Evolutionary conservation across 108 stramenopile genomes (phyloP).

Genomic region (Pseudonitzschia delicatissima): DNA sequence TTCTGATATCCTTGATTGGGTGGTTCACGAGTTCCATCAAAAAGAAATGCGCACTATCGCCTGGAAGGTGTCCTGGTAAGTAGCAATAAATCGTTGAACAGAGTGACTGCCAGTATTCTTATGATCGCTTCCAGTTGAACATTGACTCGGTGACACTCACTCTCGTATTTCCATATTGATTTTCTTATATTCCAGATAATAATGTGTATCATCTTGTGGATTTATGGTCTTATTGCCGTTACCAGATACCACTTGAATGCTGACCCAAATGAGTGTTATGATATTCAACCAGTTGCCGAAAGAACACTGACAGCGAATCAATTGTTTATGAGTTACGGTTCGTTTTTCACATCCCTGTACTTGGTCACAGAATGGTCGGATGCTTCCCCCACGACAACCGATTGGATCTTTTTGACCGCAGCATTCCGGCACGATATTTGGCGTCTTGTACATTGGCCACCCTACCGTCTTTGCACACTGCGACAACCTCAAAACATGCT

Average conservation of each 20-base stretch:
- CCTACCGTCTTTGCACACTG: background rate
- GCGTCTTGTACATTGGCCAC: background rate
- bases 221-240: background rate
- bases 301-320: constrained; percentile 4
- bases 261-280: background rate
- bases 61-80: constrained; percentile 1
- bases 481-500: background rate
- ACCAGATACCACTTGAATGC: background rate
- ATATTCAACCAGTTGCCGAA: background rate
- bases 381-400: background rate
- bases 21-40: background rate
- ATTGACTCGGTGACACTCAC: background rate
- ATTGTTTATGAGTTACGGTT: constrained; percentile 6
- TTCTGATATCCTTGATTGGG: background rate
- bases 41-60: background rate
- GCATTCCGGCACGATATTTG: constrained; percentile 1
- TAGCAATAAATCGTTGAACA: background rate
- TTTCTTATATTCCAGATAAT: background rate
- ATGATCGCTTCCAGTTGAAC: background rate
- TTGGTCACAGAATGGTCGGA: background rate
- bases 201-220: background rate
- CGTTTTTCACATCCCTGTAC: constrained; percentile 1
- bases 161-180: background rate
- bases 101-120: background rate
- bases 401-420: constrained; percentile 5